Evolutionary conservation across 306 rosid species (phyloP).

Genomic region (Cicer yamashitae): DNA sequence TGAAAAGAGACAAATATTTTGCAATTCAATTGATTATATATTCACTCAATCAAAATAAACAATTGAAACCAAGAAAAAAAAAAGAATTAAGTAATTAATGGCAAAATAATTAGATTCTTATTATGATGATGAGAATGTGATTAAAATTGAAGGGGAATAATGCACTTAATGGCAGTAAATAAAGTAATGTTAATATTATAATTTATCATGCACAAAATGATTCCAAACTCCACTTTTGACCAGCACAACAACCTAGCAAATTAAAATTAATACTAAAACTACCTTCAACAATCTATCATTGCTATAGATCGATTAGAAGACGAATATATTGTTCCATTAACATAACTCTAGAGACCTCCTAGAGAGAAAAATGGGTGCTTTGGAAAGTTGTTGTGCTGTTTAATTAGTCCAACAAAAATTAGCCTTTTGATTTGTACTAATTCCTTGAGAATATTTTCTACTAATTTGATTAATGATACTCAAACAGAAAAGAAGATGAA

Average conservation of each 20-base stretch:
- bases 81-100: constrained; percentile 17
- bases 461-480: constrained; percentile 19
- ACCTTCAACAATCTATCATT: constrained; percentile 61
- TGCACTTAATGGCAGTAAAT: constrained; percentile 55
- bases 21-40: constrained; percentile 5
- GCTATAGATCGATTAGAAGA: constrained; percentile 37
- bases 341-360: constrained; percentile 21
- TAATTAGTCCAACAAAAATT: constrained; percentile 14
- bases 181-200: constrained; percentile 49
- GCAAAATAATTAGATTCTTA: constrained; percentile 20
- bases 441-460: constrained; percentile 10
- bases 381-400: constrained; percentile 35
- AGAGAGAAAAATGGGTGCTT: constrained; percentile 37
- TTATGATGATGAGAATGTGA: constrained; percentile 41
- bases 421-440: constrained; percentile 39
- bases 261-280: constrained; percentile 26
- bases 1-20: constrained; percentile 39
- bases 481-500: constrained; percentile 5
- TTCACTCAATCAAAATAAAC: constrained; percentile 34
- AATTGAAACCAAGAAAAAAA: constrained; percentile 31
- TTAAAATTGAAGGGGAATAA: constrained; percentile 32
- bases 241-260: constrained; percentile 49
- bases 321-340: constrained; percentile 14
- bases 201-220: constrained; percentile 54
- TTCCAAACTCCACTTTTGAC: constrained; percentile 74